Evolutionary conservation across 257 asterid genomes (phyloP), one percentile per base, ranked within the genome.

Genomic region (Vinca minor): DNA sequence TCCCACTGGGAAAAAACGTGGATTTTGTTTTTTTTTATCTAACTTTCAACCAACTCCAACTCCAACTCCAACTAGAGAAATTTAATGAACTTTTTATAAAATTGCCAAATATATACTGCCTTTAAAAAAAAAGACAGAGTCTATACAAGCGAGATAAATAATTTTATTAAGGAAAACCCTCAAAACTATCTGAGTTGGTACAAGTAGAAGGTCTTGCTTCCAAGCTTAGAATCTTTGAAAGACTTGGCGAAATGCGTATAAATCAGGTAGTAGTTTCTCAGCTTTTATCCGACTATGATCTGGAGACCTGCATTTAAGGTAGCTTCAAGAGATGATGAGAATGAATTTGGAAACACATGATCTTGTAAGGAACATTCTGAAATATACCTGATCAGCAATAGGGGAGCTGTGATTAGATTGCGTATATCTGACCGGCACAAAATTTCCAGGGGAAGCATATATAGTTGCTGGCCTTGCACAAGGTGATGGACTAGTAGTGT

Each of bases 401-500:
- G 68, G 70, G 45, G 81, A 76, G 76, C 23, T 61, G 23, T 59
- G 69, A 42, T 63, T 29, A 53, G 71, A 63, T 32, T 45, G 35
- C 12, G 60, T 56, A 34, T 35, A 20, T 34, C 76, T 69, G 50
- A 35, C 10, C 21, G 83, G 72, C 1, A 38, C 4, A 28, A 41
- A 69, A 1, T 68, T 65, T 29, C 72, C 65, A 0, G 82, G 81
- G 59, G 85, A 76, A 59, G 75, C 31, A 42, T 62, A 59, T 1
- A 68, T 70, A n/a, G n/a, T n/a, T 1, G 49, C 62, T 13, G 76
- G 82, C 48, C 66, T 41, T 8, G 6, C 59, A 26, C 8, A 36
- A 0, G 86, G 83, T 2, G 86, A 73, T 15, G 67, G 67, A 68
- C 44, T 14, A 36, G n/a, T n/a, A n/a, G n/a, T n/a, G n/a, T 68